Base-by-base conservation (phyloP, 352 stramenopile genomes). In the Phytophthora kernoviae region DNA sequence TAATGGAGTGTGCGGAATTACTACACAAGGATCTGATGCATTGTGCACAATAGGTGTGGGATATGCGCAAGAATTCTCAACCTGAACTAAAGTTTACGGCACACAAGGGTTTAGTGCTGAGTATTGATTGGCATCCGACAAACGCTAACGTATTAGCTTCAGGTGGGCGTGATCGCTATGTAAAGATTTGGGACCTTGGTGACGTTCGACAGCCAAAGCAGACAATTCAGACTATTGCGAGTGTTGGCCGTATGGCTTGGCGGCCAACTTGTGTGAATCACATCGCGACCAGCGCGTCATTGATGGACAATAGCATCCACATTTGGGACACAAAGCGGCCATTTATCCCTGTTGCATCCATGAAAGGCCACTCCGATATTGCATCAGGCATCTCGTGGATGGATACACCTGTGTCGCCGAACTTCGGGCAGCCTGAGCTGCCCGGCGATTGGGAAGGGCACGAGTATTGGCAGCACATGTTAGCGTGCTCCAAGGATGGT, bases 271-370 rank as follows among this genome's bases (percentile, higher is more conserved):
- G 75, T 51, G 56, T 77, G 4, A 87, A 90, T 52, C 87, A 96
- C 58, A 93, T 96, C 34, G 87, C 87, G 0, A 96, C 84, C 15
- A 94, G 84, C 50, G 86, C 87, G 2, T 94, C 87, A 12, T 61
- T 96, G 8, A 93, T 86, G 57, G 87, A 96, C 59, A 92, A 93
- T 61, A 91, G 84, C 40, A 93, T 96, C 62, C 84, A 94, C 55
- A 70, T 96, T 26, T 96, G 87, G 87, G 87, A 96, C 41, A 78
- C 83, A 0, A 87, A 92, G 66, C 81, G 82, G 11, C 87, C 87
- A 18, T 96, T 87, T 48, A 93, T 96, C 44, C 87, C 87, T 0
- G 62, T 94, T 2, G 87, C 87, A 15, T 94, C 83, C 1, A 88
- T 96, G 79, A 93, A 94, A 62, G 85, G 84, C 20, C 87, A 96